Base-by-base conservation (phyloP, 2,329 filamentous ascomycete genomes). In the Penicillium expansum region DNA sequence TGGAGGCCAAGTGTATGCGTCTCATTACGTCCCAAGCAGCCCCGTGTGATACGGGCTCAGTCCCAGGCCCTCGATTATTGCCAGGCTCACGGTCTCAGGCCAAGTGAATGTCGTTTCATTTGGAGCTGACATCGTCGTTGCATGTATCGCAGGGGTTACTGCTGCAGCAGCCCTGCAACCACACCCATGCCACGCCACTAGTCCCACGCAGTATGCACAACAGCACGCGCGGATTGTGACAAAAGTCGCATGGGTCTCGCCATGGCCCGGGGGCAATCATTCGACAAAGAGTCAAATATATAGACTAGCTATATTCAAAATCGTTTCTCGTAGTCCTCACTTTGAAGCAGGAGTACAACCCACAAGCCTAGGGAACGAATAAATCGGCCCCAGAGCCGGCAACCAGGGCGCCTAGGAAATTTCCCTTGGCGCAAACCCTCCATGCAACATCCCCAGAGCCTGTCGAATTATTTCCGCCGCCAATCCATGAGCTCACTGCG, bases 401-500 rank as follows among this genome's bases (percentile, higher is more conserved):
- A 11, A 71, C 64, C 47, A 77, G 44, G 2, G 72, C 72, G 18
- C 67, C 67, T 18, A 76, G 55, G 39, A 66, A 74, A 56, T 74
- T 75, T 11, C 73, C 72, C 59, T 74, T 76, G 20, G 69, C 70
- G 42, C 68, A 71, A 0, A 77, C 64, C 56, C 71, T 69, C 72
- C 72, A 77, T 24, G 75, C 73, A 22, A 76, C 69, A 55, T 59
- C 56, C 48, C 14, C 60, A 57, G 33, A 53, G 43, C 11, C 51
- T 38, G 32, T 60, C 48, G 49, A 51, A 30, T 51, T 55, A 41
- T 38, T 56, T 41, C 62, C 62, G 6, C 70, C 67, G 1, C 76
- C 75, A 50, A 77, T 69, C 79, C 79, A 81, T 32, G 77, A 79
- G 65, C 75, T 78, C 56, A 80, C 45, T 32, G 77, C 78, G 14